phyloP scores from a whole-genome alignment of 2,329 filamentous ascomycete genomes.

The Magnaporthiopsis rhizophila region DNA sequence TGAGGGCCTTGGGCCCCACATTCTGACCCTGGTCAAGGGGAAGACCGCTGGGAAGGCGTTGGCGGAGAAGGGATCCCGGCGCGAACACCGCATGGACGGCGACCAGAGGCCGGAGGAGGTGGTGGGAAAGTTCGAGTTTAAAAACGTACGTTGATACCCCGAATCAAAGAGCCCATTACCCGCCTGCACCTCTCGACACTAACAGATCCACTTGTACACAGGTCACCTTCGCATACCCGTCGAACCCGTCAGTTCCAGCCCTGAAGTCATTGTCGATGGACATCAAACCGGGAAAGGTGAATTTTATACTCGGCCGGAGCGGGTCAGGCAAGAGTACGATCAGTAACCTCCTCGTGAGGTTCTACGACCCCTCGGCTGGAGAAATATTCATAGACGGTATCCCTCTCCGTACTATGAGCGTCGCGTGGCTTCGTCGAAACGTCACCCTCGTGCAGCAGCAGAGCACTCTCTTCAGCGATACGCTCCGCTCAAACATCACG shows the following conservation, averaged over 20 bases:
- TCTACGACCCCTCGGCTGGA: constrained; percentile 63
- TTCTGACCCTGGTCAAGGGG: constrained; percentile 71
- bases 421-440: constrained; percentile 67
- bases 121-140: constrained; percentile 47
- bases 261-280: constrained; percentile 56
- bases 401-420: constrained; percentile 52
- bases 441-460: constrained; percentile 77
- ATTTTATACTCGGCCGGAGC: constrained; percentile 76
- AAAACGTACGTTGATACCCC: constrained; percentile 43
- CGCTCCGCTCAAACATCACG: constrained; percentile 68
- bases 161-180: background rate
- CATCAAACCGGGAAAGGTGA: constrained; percentile 65
- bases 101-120: background rate
- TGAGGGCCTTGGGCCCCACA: constrained; percentile 66
- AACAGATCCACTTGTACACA: constrained; percentile 23
- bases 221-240: constrained; percentile 79
- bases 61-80: constrained; percentile 6
- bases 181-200: background rate
- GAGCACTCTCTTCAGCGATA: constrained; percentile 74
- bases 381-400: constrained; percentile 61
- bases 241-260: constrained; percentile 51
- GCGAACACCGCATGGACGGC: background rate
- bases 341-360: constrained; percentile 67
- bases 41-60: constrained; percentile 64
- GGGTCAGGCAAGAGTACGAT: constrained; percentile 92